A percentile compares a stretch with the other conserved stretches of the same genome.
Evolutionary conservation across 768 basidiomycete species (phyloP).

Genomic region (Lanmaoa rubissima): DNA sequence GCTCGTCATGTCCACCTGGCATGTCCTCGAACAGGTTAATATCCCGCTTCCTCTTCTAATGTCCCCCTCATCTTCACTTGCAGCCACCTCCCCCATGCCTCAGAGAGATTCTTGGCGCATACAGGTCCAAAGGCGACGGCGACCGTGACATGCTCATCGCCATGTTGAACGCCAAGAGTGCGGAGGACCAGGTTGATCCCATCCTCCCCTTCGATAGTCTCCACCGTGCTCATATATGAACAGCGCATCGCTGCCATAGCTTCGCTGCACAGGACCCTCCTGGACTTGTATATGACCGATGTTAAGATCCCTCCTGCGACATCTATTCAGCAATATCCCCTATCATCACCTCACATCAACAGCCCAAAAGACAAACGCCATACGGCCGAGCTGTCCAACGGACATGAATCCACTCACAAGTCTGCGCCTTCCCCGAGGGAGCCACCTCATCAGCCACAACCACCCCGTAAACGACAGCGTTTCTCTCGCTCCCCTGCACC

Average conservation of each 20-base stretch:
- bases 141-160: constrained; percentile 90
- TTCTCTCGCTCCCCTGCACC: constrained; percentile 54
- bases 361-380: constrained; percentile 22
- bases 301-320: constrained; percentile 31
- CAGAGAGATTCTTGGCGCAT: constrained; percentile 84
- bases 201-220: constrained; percentile 4
- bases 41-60: background rate
- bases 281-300: constrained; percentile 50
- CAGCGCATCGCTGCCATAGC: constrained; percentile 73
- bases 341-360: constrained; percentile 35
- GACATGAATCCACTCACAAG: constrained; percentile 14
- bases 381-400: constrained; percentile 15
- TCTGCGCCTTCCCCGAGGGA: constrained; percentile 23
- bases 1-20: constrained; percentile 46
- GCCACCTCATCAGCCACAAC: constrained; percentile 36
- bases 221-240: constrained; percentile 5
- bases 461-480: constrained; percentile 63
- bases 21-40: constrained; percentile 46
- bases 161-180: constrained; percentile 88
- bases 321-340: constrained; percentile 33
- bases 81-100: constrained; percentile 79
- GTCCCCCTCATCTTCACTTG: constrained; percentile 1
- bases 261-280: constrained; percentile 65
- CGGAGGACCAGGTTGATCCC: constrained; percentile 81
- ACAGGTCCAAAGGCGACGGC: constrained; percentile 81